Evolutionary conservation across 768 basidiomycete species (phyloP).

Genomic region (Pluteus cervinus): DNA sequence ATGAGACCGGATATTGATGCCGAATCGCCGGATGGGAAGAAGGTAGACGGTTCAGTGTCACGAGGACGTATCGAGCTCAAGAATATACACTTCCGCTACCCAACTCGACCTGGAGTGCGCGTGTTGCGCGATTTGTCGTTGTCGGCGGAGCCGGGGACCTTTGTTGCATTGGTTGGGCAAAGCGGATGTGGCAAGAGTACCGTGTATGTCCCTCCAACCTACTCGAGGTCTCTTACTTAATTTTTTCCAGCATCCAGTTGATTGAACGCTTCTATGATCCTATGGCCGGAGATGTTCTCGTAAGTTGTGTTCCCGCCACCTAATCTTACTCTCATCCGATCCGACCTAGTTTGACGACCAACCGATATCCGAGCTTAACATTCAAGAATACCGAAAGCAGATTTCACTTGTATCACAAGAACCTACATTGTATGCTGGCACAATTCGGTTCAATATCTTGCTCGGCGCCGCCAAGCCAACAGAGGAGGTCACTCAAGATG

Average conservation of each 20-base stretch:
- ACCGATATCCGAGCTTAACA: constrained; percentile 58
- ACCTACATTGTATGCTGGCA: constrained; percentile 75
- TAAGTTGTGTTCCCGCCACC: constrained; percentile 17
- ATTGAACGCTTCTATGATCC: constrained; percentile 74
- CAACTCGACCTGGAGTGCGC: constrained; percentile 66
- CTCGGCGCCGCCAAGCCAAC: constrained; percentile 65
- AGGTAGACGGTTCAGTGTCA: constrained; percentile 28
- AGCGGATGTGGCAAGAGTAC: constrained; percentile 67
- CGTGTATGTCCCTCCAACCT: constrained; percentile 31
- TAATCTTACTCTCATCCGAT: constrained; percentile 5
- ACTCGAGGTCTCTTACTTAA: constrained; percentile 7
- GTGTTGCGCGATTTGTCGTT: constrained; percentile 65
- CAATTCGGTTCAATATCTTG: constrained; percentile 74
- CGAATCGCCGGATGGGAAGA: constrained; percentile 49
- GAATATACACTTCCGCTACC: constrained; percentile 75
- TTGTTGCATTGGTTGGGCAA: constrained; percentile 64
- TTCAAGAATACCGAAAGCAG: constrained; percentile 73
- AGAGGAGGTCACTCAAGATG: constrained; percentile 66
- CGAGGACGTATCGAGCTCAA: constrained; percentile 59
- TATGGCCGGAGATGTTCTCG: constrained; percentile 48
- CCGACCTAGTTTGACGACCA: constrained; percentile 49
- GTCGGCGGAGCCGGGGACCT: constrained; percentile 59
- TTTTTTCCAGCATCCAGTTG: constrained; percentile 46
- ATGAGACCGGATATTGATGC: constrained; percentile 64
- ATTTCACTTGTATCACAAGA: constrained; percentile 85